Evolutionary conservation across 2,329 filamentous ascomycete species (phyloP).

Genomic region (Botryotinia narcissicola): DNA sequence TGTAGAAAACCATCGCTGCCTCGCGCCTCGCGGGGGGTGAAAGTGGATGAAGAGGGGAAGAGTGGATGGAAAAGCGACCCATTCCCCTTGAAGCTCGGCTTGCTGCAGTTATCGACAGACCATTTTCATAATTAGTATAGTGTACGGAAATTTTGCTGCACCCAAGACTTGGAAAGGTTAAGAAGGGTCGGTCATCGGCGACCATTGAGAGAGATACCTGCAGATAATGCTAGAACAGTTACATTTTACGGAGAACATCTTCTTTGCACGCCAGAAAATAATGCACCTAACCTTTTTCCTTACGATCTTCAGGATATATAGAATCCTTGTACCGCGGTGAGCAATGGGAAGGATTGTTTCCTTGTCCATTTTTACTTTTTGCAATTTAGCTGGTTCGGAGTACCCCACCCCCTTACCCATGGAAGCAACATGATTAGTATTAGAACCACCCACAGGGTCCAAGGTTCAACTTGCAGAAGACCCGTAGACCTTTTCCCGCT

Average conservation of each 20-base stretch:
- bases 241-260: not conserved
- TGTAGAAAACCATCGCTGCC: conserved; percentile 12
- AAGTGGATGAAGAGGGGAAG: not conserved
- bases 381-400: conserved; percentile 14
- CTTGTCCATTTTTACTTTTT: not conserved
- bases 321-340: conserved; percentile 13
- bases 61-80: not conserved
- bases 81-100: not conserved
- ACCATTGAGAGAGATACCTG: not conserved
- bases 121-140: not conserved
- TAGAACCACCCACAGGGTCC: not conserved
- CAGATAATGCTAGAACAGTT: not conserved
- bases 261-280: not conserved
- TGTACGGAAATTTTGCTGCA: conserved; percentile 8
- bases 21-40: conserved; percentile 5
- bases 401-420: conserved; percentile 13
- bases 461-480: conserved; percentile 4
- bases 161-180: not conserved
- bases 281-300: not conserved
- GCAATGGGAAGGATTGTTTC: conserved; percentile 6
- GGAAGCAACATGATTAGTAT: not conserved
- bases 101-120: not conserved
- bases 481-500: conserved; percentile 6
- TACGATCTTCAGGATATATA: conserved; percentile 18
- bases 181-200: conserved; percentile 11